phyloP scores from a whole-genome alignment of 1,139 yeast species.

The Candida sp. region DNA sequence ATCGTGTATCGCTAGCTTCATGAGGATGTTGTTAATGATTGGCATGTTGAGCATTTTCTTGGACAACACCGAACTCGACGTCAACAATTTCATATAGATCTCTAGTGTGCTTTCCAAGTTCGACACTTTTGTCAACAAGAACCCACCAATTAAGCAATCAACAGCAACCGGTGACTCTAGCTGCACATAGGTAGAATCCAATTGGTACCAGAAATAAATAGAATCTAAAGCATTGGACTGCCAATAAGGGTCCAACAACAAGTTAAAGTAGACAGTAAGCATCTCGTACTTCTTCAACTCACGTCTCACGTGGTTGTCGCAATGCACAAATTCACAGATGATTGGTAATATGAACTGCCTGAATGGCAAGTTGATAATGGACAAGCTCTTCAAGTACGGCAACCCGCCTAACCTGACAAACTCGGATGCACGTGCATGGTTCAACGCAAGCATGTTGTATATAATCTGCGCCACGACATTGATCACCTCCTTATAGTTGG shows the following conservation, averaged over 20 bases:
- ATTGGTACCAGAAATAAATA: conserved; percentile 43
- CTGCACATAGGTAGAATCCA: conserved; percentile 26
- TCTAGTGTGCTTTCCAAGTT: conserved; percentile 47
- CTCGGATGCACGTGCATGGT: conserved; percentile 54
- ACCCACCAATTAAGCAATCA: conserved; percentile 42
- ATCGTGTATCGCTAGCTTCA: conserved; percentile 28
- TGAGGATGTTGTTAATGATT: conserved; percentile 30
- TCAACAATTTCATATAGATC: conserved; percentile 39
- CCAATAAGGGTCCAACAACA: conserved; percentile 69
- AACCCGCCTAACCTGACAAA: conserved; percentile 58
- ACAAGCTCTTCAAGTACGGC: conserved; percentile 51
- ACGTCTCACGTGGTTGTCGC: conserved; percentile 43
- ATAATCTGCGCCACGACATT: conserved; percentile 48
- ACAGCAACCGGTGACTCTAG: conserved; percentile 31
- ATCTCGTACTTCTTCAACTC: conserved; percentile 43
- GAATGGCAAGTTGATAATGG: conserved; percentile 52
- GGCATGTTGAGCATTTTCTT: conserved; percentile 28
- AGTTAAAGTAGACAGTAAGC: conserved; percentile 48
- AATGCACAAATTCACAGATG: conserved; percentile 63
- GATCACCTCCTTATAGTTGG: conserved; percentile 43
- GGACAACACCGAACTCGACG: conserved; percentile 22
- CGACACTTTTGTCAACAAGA: conserved; percentile 41
- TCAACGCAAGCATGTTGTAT: conserved; percentile 63
- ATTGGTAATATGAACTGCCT: conserved; percentile 68
- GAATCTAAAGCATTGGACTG: conserved; percentile 72